These are phyloP conservation scores for Leptographium radiaticola DNA, from an alignment of 2,329 filamentous ascomycete genomes.

Conservation along the genomic window DNA sequence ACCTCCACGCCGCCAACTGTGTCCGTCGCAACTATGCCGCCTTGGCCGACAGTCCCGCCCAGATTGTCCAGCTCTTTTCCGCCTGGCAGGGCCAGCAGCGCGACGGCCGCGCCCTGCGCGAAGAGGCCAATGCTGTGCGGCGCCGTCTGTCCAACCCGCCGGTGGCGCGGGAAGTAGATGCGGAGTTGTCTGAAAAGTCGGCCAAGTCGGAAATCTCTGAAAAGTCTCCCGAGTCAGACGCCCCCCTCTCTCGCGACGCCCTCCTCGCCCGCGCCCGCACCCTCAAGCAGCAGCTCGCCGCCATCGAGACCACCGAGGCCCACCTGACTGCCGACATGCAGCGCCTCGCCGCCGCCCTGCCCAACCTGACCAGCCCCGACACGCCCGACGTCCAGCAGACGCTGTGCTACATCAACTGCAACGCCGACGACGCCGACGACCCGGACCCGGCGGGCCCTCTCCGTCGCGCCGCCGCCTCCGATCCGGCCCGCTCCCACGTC, in stretches of 20 bases:
- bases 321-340: slow-evolving; percentile 53
- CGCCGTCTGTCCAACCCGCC: slow-evolving; percentile 41
- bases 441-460: slow-evolving; percentile 7
- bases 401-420: slow-evolving; percentile 67
- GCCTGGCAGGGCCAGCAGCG: slow-evolving; percentile 48
- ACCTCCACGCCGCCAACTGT: slow-evolving; percentile 72
- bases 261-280: slow-evolving; percentile 50
- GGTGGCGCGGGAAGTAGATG: slow-evolving; percentile 30
- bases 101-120: slow-evolving; percentile 46
- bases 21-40: slow-evolving; percentile 67
- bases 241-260: slow-evolving; percentile 28
- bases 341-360: slow-evolving; percentile 60
- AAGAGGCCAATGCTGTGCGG: slow-evolving; percentile 53
- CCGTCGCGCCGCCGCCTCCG: slow-evolving; percentile 11
- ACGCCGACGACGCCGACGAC: slow-evolving; percentile 28
- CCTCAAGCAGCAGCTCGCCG: slow-evolving; percentile 49
- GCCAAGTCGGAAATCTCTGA: too few species aligned
- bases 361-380: slow-evolving; percentile 68
- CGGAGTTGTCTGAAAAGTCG: slow-evolving; percentile 16
- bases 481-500: slow-evolving; percentile 63
- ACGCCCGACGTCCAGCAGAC: slow-evolving; percentile 65
- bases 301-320: slow-evolving; percentile 50
- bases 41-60: slow-evolving; percentile 39
- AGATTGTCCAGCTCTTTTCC: slow-evolving; percentile 42
- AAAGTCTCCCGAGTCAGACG: background rate